Evolutionary conservation across 2,329 filamentous ascomycete species (phyloP).

Genomic region (Didymella glomerata): DNA sequence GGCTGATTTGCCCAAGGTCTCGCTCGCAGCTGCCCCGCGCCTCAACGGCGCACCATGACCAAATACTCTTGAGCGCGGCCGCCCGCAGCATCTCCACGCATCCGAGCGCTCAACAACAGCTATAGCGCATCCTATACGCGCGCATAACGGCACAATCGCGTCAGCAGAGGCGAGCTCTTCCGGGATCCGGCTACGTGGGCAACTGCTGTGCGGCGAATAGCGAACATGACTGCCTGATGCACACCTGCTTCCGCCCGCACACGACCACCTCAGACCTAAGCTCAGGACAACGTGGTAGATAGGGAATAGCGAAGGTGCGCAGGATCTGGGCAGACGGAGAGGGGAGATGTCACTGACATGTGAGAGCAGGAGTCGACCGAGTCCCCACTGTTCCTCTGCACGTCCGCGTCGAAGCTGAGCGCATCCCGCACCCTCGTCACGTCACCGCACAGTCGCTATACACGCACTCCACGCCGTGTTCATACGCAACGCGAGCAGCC

Average conservation of each 20-base stretch:
- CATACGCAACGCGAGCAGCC: constrained; percentile 17
- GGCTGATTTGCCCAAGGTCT: background rate
- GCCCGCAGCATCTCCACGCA: constrained; percentile 35
- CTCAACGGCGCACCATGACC: constrained; percentile 32
- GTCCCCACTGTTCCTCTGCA: constrained; percentile 25
- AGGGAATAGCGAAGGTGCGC: constrained; percentile 19
- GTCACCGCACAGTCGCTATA: constrained; percentile 28
- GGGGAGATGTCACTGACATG: constrained; percentile 18
- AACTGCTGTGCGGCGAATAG: background rate
- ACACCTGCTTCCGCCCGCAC: constrained; percentile 19
- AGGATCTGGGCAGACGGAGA: constrained; percentile 3
- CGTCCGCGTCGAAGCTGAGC: constrained; percentile 22
- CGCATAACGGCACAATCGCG: constrained; percentile 24
- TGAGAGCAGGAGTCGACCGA: constrained; percentile 22
- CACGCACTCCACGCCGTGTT: constrained; percentile 11
- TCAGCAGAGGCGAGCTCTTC: constrained; percentile 15
- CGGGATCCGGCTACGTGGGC: constrained; percentile 9
- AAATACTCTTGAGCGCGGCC: constrained; percentile 23
- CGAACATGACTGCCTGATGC: constrained; percentile 28
- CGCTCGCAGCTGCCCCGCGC: constrained; percentile 23
- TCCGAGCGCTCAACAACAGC: constrained; percentile 47
- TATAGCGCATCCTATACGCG: constrained; percentile 40
- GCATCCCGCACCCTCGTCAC: constrained; percentile 18
- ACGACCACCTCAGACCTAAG: constrained; percentile 9
- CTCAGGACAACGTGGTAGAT: background rate